Base-by-base conservation (phyloP, 2,329 filamentous ascomycete genomes). In the Sordariomycetes sp. region DNA sequence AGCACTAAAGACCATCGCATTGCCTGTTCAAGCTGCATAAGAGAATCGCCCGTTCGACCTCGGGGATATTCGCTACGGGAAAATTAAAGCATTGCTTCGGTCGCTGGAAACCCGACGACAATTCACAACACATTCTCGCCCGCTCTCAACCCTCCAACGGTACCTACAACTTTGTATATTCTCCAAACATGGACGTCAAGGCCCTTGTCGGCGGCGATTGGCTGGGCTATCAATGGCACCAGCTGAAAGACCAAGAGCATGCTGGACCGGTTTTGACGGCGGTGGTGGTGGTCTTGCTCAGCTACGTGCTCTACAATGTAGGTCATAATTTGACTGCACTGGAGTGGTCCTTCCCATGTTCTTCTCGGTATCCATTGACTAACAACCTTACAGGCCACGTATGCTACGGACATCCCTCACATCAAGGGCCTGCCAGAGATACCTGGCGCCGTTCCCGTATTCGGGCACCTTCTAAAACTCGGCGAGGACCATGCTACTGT, bases 401-500 rank as follows among this genome's bases (percentile, higher is more conserved):
- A 62, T 54, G 57, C 58, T 12, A 79, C 77, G 4, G 77, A 80
- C 59, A 74, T 80, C 24, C 73, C 76, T 1, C 69, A 74, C 55
- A 79, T 80, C 61, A 72, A 70, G 54, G 74, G 74, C 16, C 69
- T 80, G 12, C 75, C 72, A 16, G 76, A 80, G 56, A 76, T 80
- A 16, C 78, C 79, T 2, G 74, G 75, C 16, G 76, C 77, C 2
- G 64, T 76, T 1, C 79, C 78, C 1, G 68, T 81, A 11, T 71
- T 74, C 24, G 78, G 78, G 1, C 78, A 81, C 65, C 71, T 81
- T 3, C 70, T 78, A 6, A 69, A 73, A 28, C 72, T 81, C 2
- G 78, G 79, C 18, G 76, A 79, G 3, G 78, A 81, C 62, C 79
- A 81, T 66, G 78, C 79, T 22, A 77, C 73, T 10, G 68, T 74